These are phyloP conservation scores for Amylostereum chailletii DNA, from an alignment of 1,284 basidiomycete species.

Conservation along the genomic window DNA sequence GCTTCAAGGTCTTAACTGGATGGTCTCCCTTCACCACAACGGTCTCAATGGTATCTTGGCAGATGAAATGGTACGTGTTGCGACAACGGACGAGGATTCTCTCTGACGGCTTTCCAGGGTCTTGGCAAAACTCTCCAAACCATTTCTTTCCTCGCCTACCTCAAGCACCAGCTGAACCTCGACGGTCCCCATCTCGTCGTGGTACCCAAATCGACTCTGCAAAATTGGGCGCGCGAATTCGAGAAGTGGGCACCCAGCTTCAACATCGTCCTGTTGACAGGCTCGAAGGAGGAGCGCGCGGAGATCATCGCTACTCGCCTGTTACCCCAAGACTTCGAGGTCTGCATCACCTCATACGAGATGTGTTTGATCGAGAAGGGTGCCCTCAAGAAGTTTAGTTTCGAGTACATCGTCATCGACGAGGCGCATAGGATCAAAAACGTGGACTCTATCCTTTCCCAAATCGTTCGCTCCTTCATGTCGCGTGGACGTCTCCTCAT, in stretches of 20 bases:
- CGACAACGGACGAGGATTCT: not conserved
- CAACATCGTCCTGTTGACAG: slow-evolving; percentile 76
- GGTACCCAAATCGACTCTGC: slow-evolving; percentile 95
- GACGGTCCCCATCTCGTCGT: slow-evolving; percentile 89
- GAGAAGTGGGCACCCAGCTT: slow-evolving; percentile 90
- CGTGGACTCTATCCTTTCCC: slow-evolving; percentile 91
- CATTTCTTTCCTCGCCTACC: slow-evolving; percentile 94
- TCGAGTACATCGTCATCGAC: slow-evolving; percentile 98
- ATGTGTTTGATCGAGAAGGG: slow-evolving; percentile 94
- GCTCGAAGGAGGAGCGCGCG: slow-evolving; percentile 84
- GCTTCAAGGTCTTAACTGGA: slow-evolving; percentile 95
- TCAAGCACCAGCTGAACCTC: slow-evolving; percentile 77
- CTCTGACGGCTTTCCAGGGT: slow-evolving; percentile 46
- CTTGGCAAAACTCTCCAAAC: slow-evolving; percentile 98
- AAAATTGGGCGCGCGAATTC: slow-evolving; percentile 97
- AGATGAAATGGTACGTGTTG: slow-evolving; percentile 76
- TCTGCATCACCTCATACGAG: slow-evolving; percentile 96
- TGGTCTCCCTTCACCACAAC: slow-evolving; percentile 89
- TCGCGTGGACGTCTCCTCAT: slow-evolving; percentile 89
- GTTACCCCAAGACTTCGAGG: slow-evolving; percentile 86
- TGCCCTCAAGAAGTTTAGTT: slow-evolving; percentile 88
- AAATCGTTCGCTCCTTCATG: slow-evolving; percentile 91
- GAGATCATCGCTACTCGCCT: slow-evolving; percentile 75
- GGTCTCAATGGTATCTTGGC: slow-evolving; percentile 91
- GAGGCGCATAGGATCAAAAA: slow-evolving; percentile 99